Evolutionary conservation across 2,329 filamentous ascomycete genomes (phyloP), one percentile per base, ranked within the genome.

Genomic region (Blumeria hordei): DNA sequence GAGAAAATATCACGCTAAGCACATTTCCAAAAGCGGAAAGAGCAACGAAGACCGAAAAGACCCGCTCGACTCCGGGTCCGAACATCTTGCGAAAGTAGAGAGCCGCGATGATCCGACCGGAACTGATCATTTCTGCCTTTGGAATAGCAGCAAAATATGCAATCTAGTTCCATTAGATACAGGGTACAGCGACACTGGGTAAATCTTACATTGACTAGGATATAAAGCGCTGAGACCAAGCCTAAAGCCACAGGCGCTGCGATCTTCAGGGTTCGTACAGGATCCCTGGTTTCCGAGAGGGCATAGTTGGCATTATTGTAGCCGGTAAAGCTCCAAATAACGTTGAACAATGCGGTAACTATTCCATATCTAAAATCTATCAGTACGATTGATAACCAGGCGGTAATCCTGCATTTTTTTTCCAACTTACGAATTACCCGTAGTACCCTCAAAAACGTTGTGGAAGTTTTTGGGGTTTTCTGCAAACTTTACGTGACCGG

Each of bases 271-370:
- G 80, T 84, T 28, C 71, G 71, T 5, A 79, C 73, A 0, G 80
- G 80, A 65, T 82, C 76, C 63, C 73, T 77, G 50, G 78, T 81
- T 68, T 85, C 81, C 62, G 73, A 75, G 35, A 80, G 69, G 49
- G 73, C 77, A 62, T 83, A 81, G 67, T 82, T 82, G 64, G 78
- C 79, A 64, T 82, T 83, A 68, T 72, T 76, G 70, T 80, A 81
- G 28, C 80, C 80, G 59, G 81, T 74, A 61, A 78, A 85, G 57
- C 74, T 78, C 74, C 80, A 84, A 61, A 84, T 80, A 58, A 84
- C 79, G 60, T 83, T 84, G 70, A 82, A 83, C 0, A 85, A 68
- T 0, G 81, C 79, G 1, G 77, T 83, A n/a, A 82, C 78, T 36
- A 82, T 72, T 51, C 77, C 78, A 59, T 84, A 64, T 33, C 59